These are phyloP conservation scores for Candida patagonica DNA, from an alignment of 805 yeast species.

Conservation along the genomic window DNA sequence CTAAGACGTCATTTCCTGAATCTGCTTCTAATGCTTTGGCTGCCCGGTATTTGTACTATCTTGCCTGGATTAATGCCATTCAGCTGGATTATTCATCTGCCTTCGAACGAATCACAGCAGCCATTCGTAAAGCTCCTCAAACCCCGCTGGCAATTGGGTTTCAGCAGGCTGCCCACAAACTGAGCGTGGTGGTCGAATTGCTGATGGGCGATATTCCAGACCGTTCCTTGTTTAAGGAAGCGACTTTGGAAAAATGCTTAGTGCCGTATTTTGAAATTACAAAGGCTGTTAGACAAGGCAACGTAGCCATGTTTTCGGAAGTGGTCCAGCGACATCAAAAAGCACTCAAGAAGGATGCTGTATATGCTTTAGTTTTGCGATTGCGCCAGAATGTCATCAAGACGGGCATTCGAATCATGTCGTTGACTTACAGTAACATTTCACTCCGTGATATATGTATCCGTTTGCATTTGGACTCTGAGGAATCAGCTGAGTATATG, in stretches of 20 bases:
- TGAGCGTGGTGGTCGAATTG: slow-evolving; percentile 79
- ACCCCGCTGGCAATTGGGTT: slow-evolving; percentile 78
- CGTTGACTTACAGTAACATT: slow-evolving; percentile 81
- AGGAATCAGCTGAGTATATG: slow-evolving; percentile 92
- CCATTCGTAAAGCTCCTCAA: slow-evolving; percentile 94
- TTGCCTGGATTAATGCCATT: slow-evolving; percentile 83
- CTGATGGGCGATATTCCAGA: slow-evolving; percentile 97
- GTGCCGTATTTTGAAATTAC: slow-evolving; percentile 81
- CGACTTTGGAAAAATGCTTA: slow-evolving; percentile 48
- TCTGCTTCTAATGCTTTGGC: slow-evolving; percentile 78
- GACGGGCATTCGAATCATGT: slow-evolving; percentile 91
- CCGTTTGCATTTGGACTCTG: slow-evolving; percentile 84
- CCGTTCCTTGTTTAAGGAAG: slow-evolving; percentile 65
- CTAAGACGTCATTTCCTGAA: slow-evolving; percentile 81
- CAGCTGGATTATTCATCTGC: slow-evolving; percentile 91
- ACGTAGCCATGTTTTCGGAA: slow-evolving; percentile 67
- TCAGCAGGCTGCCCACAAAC: slow-evolving; percentile 79
- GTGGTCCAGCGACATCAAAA: slow-evolving; percentile 56
- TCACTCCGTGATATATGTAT: slow-evolving; percentile 90
- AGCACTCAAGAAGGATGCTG: slow-evolving; percentile 63
- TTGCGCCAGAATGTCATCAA: slow-evolving; percentile 95
- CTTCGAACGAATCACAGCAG: slow-evolving; percentile 83
- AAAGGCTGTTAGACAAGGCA: slow-evolving; percentile 88
- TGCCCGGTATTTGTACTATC: slow-evolving; percentile 84
- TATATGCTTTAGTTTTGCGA: slow-evolving; percentile 74